Percentiles rank a stretch among this genome's conserved stretches.
phyloP scores from a whole-genome alignment of 768 basidiomycete species.

The Boletus pseudo-olivaceus region DNA sequence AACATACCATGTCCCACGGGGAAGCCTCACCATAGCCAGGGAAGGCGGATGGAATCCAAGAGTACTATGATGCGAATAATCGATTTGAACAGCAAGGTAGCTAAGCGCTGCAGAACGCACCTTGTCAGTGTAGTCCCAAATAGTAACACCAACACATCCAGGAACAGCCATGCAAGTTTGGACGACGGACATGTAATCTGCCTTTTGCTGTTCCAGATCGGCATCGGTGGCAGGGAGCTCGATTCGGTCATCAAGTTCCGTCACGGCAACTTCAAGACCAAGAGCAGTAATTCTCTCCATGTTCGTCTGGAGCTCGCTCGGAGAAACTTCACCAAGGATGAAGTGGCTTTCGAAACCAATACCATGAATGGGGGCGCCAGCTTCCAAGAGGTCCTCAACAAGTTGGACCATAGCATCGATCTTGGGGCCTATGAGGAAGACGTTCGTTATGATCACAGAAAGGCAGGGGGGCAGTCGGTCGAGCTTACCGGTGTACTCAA shows the following conservation, averaged over 20 bases:
- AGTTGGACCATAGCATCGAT: conserved; percentile 53
- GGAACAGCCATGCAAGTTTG: conserved; percentile 45
- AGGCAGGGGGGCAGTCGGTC: not conserved
- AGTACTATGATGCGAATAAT: conserved; percentile 6
- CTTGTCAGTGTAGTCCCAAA: conserved; percentile 44
- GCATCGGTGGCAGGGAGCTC: conserved; percentile 45
- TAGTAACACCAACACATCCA: conserved; percentile 36
- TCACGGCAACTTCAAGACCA: conserved; percentile 65
- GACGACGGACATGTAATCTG: conserved; percentile 57
- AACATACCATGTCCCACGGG: conserved; percentile 16
- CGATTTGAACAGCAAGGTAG: conserved; percentile 17
- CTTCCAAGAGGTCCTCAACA: conserved; percentile 43
- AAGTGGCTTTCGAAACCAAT: conserved; percentile 61
- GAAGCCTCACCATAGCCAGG: conserved; percentile 12
- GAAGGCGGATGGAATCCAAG: conserved; percentile 14
- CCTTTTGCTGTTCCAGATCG: conserved; percentile 49
- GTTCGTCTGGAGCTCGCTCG: conserved; percentile 41
- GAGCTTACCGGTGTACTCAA: conserved; percentile 24
- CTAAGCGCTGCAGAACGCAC: conserved; percentile 2
- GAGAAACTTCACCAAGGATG: conserved; percentile 54
- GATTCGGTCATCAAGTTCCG: conserved; percentile 66
- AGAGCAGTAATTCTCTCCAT: conserved; percentile 52
- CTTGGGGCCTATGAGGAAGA: conserved; percentile 8
- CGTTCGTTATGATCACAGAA: not conserved
- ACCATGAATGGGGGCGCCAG: conserved; percentile 55